phyloP scores from a whole-genome alignment of 495 filamentous ascomycete species.

The Cercophora sp. region DNA sequence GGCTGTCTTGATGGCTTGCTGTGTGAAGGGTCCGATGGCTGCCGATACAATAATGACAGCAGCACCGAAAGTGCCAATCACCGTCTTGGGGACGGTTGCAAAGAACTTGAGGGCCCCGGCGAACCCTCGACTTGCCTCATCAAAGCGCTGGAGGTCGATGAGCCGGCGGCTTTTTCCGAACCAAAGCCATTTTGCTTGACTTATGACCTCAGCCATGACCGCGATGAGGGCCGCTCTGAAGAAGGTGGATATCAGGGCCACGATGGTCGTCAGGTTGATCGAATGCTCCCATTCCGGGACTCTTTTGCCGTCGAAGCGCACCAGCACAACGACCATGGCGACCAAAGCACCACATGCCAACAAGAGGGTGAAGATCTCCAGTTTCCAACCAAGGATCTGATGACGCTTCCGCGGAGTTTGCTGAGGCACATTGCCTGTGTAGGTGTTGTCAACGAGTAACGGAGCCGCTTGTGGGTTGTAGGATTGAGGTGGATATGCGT shows the following conservation, averaged over 20 bases:
- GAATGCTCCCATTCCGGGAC: neutral
- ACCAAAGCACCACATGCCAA: neutral
- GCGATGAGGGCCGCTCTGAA: conserved; percentile 3
- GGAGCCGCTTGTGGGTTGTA: no score
- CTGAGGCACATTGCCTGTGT: no score
- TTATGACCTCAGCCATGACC: neutral
- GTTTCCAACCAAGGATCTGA: no score
- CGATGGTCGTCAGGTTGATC: conserved; percentile 1
- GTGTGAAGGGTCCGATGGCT: conserved; percentile 1
- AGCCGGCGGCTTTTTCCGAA: neutral
- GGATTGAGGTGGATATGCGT: no score
- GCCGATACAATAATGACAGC: neutral
- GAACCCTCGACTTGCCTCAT: neutral
- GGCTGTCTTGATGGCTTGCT: conserved; percentile 1
- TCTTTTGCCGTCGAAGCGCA: neutral
- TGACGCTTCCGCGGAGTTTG: no score
- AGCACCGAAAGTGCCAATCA: neutral
- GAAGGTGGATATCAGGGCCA: neutral
- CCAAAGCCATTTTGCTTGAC: conserved; percentile 1
- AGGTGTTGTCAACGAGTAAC: no score
- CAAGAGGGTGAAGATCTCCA: neutral
- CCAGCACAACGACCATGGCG: neutral
- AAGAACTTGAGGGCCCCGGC: neutral
- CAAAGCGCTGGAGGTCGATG: neutral
- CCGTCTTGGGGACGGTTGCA: neutral